phyloP scores from a whole-genome alignment of 2,329 filamentous ascomycete genomes.

The Aspergillus quadrilineatus region DNA sequence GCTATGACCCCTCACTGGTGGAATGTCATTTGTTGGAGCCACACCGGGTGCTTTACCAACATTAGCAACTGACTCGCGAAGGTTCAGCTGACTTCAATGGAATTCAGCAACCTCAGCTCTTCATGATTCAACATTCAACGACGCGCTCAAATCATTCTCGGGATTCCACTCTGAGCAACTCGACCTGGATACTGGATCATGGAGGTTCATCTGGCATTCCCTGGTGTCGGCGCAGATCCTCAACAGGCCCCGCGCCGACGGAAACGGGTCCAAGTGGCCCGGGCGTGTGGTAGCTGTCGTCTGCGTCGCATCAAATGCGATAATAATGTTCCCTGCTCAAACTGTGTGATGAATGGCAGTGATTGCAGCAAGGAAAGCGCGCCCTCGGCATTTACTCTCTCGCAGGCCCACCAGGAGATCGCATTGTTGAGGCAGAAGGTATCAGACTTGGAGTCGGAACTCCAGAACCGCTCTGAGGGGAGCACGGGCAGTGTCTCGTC shows the following conservation, averaged over 20 bases:
- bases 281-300: constrained; percentile 30
- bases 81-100: too few species aligned
- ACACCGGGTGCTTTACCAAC: too few species aligned
- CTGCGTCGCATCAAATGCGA: constrained; percentile 30
- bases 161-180: too few species aligned
- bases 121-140: too few species aligned
- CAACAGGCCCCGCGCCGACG: neutral
- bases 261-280: constrained; percentile 24
- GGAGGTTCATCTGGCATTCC: too few species aligned
- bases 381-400: neutral
- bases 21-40: too few species aligned
- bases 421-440: constrained; percentile 34
- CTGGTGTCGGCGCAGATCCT: neutral
- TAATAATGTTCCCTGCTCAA: constrained; percentile 24
- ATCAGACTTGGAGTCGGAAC: constrained; percentile 32
- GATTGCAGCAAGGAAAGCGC: constrained; percentile 21
- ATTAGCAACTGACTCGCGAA: too few species aligned
- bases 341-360: constrained; percentile 20
- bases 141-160: too few species aligned
- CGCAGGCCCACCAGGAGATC: constrained; percentile 19
- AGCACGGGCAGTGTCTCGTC: neutral
- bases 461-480: constrained; percentile 23
- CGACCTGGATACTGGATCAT: too few species aligned
- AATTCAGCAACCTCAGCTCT: too few species aligned
- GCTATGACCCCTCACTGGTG: too few species aligned